phyloP scores from a whole-genome alignment of 177 flowering plant genomes.

The Vitis hybrid region DNA sequence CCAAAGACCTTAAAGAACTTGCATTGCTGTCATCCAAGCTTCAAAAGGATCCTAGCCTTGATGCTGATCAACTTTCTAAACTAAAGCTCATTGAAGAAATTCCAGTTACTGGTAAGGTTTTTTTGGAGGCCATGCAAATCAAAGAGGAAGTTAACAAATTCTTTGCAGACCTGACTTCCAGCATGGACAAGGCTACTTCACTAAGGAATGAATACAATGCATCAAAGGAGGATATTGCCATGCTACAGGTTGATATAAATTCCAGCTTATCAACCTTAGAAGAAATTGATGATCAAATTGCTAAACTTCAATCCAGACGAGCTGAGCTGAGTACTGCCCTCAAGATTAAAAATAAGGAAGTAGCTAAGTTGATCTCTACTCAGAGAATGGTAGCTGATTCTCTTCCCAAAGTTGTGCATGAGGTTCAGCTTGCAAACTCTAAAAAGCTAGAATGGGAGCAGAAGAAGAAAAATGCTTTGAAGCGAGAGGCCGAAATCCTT shows the following conservation, averaged over 20 bases:
- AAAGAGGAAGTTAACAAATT: constrained; percentile 14
- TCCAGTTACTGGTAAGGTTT: constrained; percentile 18
- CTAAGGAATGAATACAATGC: constrained; percentile 15
- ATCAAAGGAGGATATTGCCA: constrained; percentile 8
- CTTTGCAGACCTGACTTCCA: constrained; percentile 13
- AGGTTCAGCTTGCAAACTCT: constrained; percentile 26
- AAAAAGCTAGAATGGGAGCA: constrained; percentile 21
- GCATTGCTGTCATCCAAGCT: constrained; percentile 13
- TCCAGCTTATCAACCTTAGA: constrained; percentile 3
- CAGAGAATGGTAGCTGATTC: constrained; percentile 13
- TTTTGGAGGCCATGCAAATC: constrained; percentile 11
- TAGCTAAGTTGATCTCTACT: constrained; percentile 1
- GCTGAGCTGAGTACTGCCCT: constrained; percentile 8
- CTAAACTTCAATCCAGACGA: constrained; percentile 14
- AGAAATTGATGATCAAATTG: constrained; percentile 24
- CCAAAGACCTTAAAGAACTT: constrained; percentile 12
- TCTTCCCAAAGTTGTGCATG: constrained; percentile 18
- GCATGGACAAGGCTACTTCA: constrained; percentile 13
- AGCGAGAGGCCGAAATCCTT: constrained; percentile 23
- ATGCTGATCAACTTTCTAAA: constrained; percentile 22
- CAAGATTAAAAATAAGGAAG: constrained; percentile 3
- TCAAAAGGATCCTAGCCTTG: constrained; percentile 22
- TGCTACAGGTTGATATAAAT: constrained; percentile 13
- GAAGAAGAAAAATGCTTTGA: constrained; percentile 16
- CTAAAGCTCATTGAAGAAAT: constrained; percentile 31